phyloP scores from a whole-genome alignment of 805 yeast species.

The Lachancea quebecensis region DNA sequence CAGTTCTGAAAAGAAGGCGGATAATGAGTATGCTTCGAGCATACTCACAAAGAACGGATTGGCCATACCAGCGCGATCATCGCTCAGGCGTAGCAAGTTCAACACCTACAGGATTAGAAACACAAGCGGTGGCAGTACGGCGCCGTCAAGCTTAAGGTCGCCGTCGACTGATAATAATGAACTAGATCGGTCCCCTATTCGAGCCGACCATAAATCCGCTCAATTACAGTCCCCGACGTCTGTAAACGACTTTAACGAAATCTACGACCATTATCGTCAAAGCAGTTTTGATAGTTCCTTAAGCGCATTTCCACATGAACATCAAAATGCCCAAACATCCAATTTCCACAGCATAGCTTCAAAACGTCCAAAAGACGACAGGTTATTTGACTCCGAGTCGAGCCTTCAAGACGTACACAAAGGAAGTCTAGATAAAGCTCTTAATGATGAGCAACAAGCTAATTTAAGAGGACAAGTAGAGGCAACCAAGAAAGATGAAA shows the following conservation, averaged over 20 bases:
- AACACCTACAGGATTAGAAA: constrained; percentile 42
- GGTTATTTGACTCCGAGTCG: too few relatives aligned
- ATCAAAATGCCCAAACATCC: neutral
- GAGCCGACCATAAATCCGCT: neutral
- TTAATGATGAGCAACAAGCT: neutral
- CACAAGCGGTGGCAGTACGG: constrained; percentile 8
- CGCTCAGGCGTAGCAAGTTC: constrained; percentile 42
- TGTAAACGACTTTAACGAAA: constrained; percentile 20
- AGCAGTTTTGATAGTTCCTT: constrained; percentile 14
- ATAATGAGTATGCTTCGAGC: constrained; percentile 27
- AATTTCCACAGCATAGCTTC: neutral
- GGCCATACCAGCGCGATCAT: constrained; percentile 29
- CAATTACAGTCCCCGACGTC: constrained; percentile 7
- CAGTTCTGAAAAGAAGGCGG: constrained; percentile 8
- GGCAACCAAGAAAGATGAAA: neutral
- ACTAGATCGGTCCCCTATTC: neutral
- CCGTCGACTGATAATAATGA: neutral
- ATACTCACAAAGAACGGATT: constrained; percentile 26
- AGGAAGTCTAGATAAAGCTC: neutral
- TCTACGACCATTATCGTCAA: constrained; percentile 27
- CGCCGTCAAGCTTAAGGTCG: neutral
- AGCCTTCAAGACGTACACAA: too few relatives aligned
- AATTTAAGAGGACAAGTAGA: neutral
- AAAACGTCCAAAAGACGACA: too few relatives aligned
- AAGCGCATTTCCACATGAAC: neutral